phyloP scores from a whole-genome alignment of 768 basidiomycete species.

The Galerina sulciceps region DNA sequence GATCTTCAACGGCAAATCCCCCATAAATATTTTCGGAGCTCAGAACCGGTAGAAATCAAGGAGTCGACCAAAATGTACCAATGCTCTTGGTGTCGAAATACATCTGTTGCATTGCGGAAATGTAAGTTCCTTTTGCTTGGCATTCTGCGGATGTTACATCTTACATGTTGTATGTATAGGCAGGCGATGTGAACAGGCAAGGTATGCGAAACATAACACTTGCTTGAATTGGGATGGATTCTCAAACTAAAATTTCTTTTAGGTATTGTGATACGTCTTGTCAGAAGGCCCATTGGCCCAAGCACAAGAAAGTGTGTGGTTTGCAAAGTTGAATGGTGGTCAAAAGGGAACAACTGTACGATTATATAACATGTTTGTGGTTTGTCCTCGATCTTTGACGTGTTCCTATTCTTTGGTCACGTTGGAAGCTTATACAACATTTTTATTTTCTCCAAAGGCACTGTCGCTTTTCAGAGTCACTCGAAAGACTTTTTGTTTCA shows the following conservation, averaged over 20 bases:
- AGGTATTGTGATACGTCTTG: conserved; percentile 28
- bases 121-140: conserved; percentile 11
- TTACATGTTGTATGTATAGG: conserved; percentile 10
- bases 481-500: too few species aligned
- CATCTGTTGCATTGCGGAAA: conserved; percentile 37
- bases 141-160: neutral
- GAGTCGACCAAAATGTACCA: conserved; percentile 57
- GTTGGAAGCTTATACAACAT: too few species aligned
- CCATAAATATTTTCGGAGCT: too few species aligned
- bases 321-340: too few species aligned
- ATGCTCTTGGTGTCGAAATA: conserved; percentile 70
- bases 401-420: too few species aligned
- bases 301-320: conserved; percentile 25
- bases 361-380: too few species aligned
- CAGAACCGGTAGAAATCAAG: conserved; percentile 47
- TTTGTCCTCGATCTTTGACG: too few species aligned
- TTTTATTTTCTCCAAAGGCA: too few species aligned
- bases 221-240: neutral
- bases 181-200: conserved; percentile 27
- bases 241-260: neutral
- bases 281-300: conserved; percentile 28
- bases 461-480: too few species aligned
- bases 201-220: conserved; percentile 5
- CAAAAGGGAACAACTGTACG: too few species aligned
- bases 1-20: too few species aligned